Base-by-base conservation (phyloP, 257 asterid species). In the Craterostigma plantagineum region DNA sequence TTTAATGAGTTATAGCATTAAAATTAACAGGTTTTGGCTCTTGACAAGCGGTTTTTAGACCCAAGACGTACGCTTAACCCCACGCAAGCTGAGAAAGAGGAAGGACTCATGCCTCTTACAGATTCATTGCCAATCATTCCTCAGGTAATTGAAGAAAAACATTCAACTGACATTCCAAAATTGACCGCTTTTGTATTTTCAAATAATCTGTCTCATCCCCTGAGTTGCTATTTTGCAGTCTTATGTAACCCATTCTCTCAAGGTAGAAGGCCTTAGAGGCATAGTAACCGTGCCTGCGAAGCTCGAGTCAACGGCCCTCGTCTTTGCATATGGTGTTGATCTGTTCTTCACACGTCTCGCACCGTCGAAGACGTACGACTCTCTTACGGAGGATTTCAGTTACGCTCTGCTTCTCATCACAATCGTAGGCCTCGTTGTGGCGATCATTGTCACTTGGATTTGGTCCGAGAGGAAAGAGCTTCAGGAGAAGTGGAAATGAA, bases 401-500 rank as follows among this genome's bases (percentile, higher is more conserved):
- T 87, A 82, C 18, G 95, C 93, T 8, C 45, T 87, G 65, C 86
- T 87, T 45, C 81, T 87, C 14, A 52, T 87, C 46, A 87, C 98
- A 33, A 87, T 87, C 38, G 81, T 72, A 48, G 98, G 73, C 49
- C 93, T 90, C 39, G 43, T 82, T 17, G 58, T 69, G 48, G 92
- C 95, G 0, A 90, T 90, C 42, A 63, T 90, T 11, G 81, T 77
- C 11, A 79, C 94, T 1, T 90, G 95, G 95, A 66, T 83, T 43
- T 76, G 76, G 91, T 90, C 98, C 0, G 94, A 90, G 72, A 79
- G 59, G 71, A 90, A 83, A 62, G 98, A 83, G 41, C 72, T 90
- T 56, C 95, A 90, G 76, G 98, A 83, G 45, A 90, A 83, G 67
- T 90, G 98, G 98, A 90, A 81, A 64, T 83, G 75, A 90, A 15